Base-by-base conservation (phyloP, 176 grass and related monocot species). In the Metroxylon sagu region DNA sequence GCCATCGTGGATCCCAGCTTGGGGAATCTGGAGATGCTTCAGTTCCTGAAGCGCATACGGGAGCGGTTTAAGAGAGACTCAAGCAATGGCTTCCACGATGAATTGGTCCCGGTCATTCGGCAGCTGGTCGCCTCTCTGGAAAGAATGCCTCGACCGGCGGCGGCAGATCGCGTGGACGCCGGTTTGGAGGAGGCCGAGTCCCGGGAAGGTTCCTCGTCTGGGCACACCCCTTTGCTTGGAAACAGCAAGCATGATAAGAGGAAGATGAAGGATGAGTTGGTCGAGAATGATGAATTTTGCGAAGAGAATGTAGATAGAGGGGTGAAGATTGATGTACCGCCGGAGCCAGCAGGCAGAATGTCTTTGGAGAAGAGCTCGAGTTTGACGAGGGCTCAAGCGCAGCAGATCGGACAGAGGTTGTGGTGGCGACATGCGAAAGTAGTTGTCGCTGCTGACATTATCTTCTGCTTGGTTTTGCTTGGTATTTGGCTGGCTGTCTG, bases 1-100 rank as follows among this genome's bases (percentile, higher is more conserved):
- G 87, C 92, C 6, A 90, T 96, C 30, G 80, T 96, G 4, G 83
- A 96, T 28, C 92, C 92, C 4, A 90, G 72, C 2, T 65, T 96
- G 0, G 92, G 92, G 3, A 91, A 66, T 66, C 71, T 23, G 3
- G 87, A 74, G 15, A 83, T 82, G 2, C 59, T 96, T 53, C 92
- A 79, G 51, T 96, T 96, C 75, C 55, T 96, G 15, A 77, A 83
- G 29, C 77, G 78, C 26, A 67, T 96, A 1, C 63, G 57, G 0
- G 87, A 91, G 0, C 81, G 61, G 35, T 87, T 82, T 62, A 66
- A 64, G 62, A 80, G 50, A 59, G 57, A 29, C 1, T 65, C 73
- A 0, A 53, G 53, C 60, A 88, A 85, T 2, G 66, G 78, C 5
- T 55, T 85, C 17, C 81, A 91, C 3, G 75, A 82, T 30, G 69